Percentiles rank a stretch among this genome's conserved stretches.
Evolutionary conservation across 2,329 filamentous ascomycete species (phyloP).

Genomic region (Leptographium radiaticola): DNA sequence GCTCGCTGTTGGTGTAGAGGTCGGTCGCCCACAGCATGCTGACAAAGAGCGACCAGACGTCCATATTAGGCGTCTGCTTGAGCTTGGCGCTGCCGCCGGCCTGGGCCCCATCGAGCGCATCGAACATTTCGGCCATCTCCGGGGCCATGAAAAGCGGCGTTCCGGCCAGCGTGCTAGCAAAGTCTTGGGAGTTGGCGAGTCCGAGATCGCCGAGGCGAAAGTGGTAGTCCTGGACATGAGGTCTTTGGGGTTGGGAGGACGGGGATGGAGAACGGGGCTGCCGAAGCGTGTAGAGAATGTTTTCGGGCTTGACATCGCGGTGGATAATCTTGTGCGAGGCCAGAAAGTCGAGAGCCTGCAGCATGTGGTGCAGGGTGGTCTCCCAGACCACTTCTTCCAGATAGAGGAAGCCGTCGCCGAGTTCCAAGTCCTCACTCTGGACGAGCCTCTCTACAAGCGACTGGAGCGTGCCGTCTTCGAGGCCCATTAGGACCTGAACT

Average conservation of each 20-base stretch:
- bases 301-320: neutral
- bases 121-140: neutral
- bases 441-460: neutral
- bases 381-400: neutral
- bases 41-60: neutral
- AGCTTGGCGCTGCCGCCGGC: no score
- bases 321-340: neutral
- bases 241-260: no score
- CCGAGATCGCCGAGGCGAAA: conserved; percentile 2
- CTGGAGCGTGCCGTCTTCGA: neutral
- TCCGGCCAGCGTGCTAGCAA: neutral
- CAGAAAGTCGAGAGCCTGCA: conserved; percentile 3
- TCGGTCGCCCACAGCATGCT: neutral
- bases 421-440: no score
- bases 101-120: no score
- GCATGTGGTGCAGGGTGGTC: neutral
- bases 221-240: neutral
- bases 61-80: neutral
- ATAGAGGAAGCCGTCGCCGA: neutral
- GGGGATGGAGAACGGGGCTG: neutral
- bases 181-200: neutral
- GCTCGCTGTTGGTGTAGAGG: neutral
- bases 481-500: neutral
- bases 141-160: neutral
- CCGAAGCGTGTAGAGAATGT: neutral